phyloP scores from a whole-genome alignment of 2,329 filamentous ascomycete genomes.

The Rutstroemia sp. region DNA sequence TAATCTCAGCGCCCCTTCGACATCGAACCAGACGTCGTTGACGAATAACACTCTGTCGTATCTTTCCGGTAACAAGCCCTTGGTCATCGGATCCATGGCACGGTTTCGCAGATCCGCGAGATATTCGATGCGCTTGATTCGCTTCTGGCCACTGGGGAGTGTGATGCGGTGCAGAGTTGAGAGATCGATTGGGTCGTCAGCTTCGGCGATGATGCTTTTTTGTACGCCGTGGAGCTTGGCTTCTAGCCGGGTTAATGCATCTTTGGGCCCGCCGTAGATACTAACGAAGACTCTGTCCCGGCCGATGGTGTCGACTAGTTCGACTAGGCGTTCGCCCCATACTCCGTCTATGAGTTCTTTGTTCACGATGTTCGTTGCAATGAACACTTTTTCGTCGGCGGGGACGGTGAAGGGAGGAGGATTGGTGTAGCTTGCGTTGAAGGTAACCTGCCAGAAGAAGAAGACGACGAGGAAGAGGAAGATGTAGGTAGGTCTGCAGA shows the following conservation, averaged over 20 bases:
- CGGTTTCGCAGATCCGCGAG: conserved; percentile 67
- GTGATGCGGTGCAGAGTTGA: conserved; percentile 50
- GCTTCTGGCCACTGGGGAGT: conserved; percentile 52
- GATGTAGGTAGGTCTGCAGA: conserved; percentile 23
- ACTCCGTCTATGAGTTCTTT: conserved; percentile 53
- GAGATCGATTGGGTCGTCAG: conserved; percentile 44
- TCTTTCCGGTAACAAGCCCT: conserved; percentile 27
- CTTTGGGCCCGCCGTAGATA: conserved; percentile 57
- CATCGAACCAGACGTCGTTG: conserved; percentile 56
- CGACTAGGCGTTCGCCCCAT: conserved; percentile 55
- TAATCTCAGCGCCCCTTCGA: conserved; percentile 46
- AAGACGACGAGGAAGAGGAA: conserved; percentile 17
- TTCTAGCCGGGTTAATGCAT: conserved; percentile 47
- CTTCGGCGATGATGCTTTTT: conserved; percentile 40
- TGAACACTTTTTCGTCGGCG: conserved; percentile 60
- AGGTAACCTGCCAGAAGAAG: conserved; percentile 20
- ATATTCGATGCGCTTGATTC: conserved; percentile 68
- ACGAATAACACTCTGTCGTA: conserved; percentile 55
- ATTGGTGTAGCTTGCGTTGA: conserved; percentile 38
- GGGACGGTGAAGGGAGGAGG: conserved; percentile 37
- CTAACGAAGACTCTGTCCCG: conserved; percentile 62
- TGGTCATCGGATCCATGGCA: conserved; percentile 56
- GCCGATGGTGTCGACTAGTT: conserved; percentile 59
- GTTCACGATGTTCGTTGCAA: conserved; percentile 66
- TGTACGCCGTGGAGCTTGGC: conserved; percentile 41